Evolutionary conservation across 371 early-diverging fungal species (phyloP), one percentile per base, ranked within the genome.

Genomic region (Lichtheimia hyalospora): DNA sequence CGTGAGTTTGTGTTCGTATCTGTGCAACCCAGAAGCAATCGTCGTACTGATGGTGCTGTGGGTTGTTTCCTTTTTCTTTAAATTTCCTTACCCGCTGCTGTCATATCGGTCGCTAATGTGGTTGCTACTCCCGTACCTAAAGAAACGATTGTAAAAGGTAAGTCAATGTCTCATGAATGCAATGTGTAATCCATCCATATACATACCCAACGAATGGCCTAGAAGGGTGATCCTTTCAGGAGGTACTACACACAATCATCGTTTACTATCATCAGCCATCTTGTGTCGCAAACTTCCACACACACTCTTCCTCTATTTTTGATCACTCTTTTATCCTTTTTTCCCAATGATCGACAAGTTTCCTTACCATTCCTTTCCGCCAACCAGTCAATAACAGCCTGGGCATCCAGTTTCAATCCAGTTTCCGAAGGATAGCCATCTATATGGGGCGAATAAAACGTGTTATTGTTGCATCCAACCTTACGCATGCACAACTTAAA

Each of bases 51-150:
- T 34, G 34, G 34, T 34, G 34, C 34, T 34, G 34, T 34, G 34
- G 34, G 34, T 10, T 34, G 6, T 34, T 71, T 34, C 10, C 46
- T n/a, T 46, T 46, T 18, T 40, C 3, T 13, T 46, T 3, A 42
- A 28, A 16, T 34, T 25, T n/a, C 24, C 13, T 44, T 67, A 68
- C 74, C 78, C 49, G 61, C 54, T 55, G 57, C 60, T 48, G 74
- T 54, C 70, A 77, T 63, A 5, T 74, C 75, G 62, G 67, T 54
- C 18, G 78, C 78, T 25, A 77, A 54, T 14, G 67, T 58, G 0
- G 78, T 77, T 4, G 74, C 78, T 12, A 77, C 73, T 12, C 78
- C 78, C 13, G 78, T 77, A 14, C 78, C 78, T 73, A 60, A n/a
- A 20, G 42, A 25, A 43, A 43, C 34, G 34, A 34, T 34, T 25